Base-by-base conservation (phyloP, 73 alveolate species). In the Stentor roeselii region DNA sequence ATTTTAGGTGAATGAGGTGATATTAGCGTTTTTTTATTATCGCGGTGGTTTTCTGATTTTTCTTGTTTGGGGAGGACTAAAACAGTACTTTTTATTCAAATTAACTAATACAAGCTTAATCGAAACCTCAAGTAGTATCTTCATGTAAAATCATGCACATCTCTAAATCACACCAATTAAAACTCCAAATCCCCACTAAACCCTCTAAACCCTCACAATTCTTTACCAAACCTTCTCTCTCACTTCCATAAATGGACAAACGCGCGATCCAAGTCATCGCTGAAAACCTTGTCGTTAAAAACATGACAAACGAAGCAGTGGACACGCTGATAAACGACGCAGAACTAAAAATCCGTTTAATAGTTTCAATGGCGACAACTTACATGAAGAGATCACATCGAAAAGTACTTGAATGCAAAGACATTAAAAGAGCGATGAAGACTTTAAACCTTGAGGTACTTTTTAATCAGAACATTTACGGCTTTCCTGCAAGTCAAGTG, bases 171-270 rank as follows among this genome's bases (percentile, higher is more conserved):
- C n/a, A n/a, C n/a, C n/a, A n/a, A n/a, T n/a, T n/a, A n/a, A n/a
- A n/a, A n/a, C n/a, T n/a, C n/a, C n/a, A n/a, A n/a, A n/a, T n/a
- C n/a, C n/a, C n/a, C n/a, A n/a, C n/a, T n/a, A n/a, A n/a, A n/a
- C n/a, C n/a, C n/a, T n/a, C n/a, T n/a, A n/a, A n/a, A n/a, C n/a
- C n/a, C n/a, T n/a, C n/a, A n/a, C n/a, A n/a, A n/a, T n/a, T n/a
- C n/a, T n/a, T n/a, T n/a, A n/a, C n/a, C n/a, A n/a, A n/a, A n/a
- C n/a, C n/a, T n/a, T n/a, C n/a, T n/a, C n/a, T n/a, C n/a, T n/a
- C n/a, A n/a, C n/a, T n/a, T n/a, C n/a, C n/a, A n/a, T n/a, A n/a
- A 67, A 67, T 67, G 80, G 80, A 67, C 80, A 67, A 67, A 67
- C 21, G 34, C 42, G 37, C 37, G 34, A 32, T 67, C 80, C 27